A percentile compares a stretch with the other conserved stretches of the same genome.
phyloP scores from a whole-genome alignment of 805 yeast species.

The Candida adriatica region DNA sequence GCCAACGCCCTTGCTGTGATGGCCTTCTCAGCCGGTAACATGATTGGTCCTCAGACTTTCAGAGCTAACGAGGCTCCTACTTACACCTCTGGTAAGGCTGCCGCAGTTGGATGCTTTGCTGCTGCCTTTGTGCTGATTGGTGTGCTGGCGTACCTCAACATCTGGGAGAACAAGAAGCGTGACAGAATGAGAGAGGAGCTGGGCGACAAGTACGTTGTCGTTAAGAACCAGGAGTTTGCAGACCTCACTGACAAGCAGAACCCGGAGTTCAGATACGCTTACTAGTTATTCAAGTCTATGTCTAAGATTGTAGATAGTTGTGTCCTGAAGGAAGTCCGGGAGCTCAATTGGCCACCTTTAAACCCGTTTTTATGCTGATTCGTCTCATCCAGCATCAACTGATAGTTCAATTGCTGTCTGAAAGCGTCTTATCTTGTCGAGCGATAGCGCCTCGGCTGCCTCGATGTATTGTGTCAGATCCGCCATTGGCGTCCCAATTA shows the following conservation, averaged over 20 bases:
- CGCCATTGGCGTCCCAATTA: no score
- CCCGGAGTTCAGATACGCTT: conserved; percentile 43
- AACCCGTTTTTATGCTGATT: no score
- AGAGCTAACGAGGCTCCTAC: conserved; percentile 47
- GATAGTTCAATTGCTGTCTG: no score
- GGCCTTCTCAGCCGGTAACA: conserved; percentile 15
- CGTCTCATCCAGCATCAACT: no score
- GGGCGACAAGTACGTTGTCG: conserved; percentile 14
- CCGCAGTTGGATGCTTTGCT: conserved; percentile 12
- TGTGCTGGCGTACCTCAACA: conserved; percentile 26
- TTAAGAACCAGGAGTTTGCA: conserved; percentile 28
- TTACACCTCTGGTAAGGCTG: conserved; percentile 46
- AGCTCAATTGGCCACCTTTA: no score
- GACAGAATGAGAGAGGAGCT: conserved; percentile 22
- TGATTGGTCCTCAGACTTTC: conserved; percentile 71
- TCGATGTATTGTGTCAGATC: no score
- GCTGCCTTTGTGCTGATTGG: conserved; percentile 29
- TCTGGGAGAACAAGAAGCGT: conserved; percentile 31
- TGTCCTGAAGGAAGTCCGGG: no score
- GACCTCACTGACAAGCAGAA: conserved; percentile 51
- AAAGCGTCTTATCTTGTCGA: no score
- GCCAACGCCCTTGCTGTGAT: conserved; percentile 9
- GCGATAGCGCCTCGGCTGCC: no score
- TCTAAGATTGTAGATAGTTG: no score
- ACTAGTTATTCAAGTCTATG: no score